Conservation (phyloP, 257 asterid species). For the Henckelia pumila region DNA sequence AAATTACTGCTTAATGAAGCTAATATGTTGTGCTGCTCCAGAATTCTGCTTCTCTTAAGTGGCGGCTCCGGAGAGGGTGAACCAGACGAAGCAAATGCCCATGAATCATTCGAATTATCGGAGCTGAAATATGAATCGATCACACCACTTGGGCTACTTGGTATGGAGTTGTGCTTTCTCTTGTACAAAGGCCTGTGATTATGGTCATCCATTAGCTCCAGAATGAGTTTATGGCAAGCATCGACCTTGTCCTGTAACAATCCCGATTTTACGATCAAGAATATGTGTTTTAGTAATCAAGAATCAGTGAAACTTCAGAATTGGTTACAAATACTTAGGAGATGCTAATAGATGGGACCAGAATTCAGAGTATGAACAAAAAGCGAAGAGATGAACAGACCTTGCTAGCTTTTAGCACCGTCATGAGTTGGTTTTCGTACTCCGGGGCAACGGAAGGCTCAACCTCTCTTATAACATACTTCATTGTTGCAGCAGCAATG, state of each 20-base stretch:
- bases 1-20: conserved; percentile 33
- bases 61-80: conserved; percentile 42
- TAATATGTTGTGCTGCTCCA: conserved; percentile 44
- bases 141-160: conserved; percentile 56
- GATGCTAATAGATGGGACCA: background rate
- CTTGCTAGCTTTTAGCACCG: conserved; percentile 34
- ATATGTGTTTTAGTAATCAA: background rate
- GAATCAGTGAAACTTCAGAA: background rate
- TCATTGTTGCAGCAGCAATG: conserved; percentile 43
- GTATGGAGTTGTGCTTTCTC: conserved; percentile 37
- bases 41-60: conserved; percentile 42
- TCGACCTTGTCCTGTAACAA: conserved; percentile 38
- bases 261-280: conserved; percentile 16
- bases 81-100: conserved; percentile 35
- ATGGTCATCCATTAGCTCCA: conserved; percentile 28
- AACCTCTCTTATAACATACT: conserved; percentile 32
- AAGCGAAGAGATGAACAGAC: conserved; percentile 22
- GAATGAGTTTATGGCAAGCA: conserved; percentile 38
- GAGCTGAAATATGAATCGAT: conserved; percentile 59
- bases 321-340: background rate
- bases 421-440: conserved; percentile 33
- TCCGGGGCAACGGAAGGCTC: conserved; percentile 31
- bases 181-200: conserved; percentile 28
- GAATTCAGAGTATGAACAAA: background rate
- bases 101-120: conserved; percentile 48